These are phyloP conservation scores for Elsinoe australis DNA, from an alignment of 2,329 filamentous ascomycete genomes.

Conservation along the genomic window DNA sequence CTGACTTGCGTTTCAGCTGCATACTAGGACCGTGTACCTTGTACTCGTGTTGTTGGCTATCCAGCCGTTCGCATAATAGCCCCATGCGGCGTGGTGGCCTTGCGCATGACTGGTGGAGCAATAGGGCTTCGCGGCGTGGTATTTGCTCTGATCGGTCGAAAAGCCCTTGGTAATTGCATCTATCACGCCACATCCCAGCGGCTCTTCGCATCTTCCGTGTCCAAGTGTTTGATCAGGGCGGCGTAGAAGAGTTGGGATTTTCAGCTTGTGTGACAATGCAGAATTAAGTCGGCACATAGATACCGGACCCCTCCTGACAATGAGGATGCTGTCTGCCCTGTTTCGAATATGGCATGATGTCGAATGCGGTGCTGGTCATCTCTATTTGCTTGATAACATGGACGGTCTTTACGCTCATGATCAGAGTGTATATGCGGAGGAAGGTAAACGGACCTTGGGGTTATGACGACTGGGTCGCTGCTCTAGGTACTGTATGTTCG, in stretches of 20 bases:
- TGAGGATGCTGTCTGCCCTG: background rate
- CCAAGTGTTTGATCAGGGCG: no score
- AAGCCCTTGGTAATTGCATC: background rate
- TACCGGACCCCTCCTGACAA: background rate
- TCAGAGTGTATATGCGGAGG: slow-evolving; percentile 3
- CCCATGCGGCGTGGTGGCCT: slow-evolving; percentile 2
- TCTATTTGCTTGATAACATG: slow-evolving; percentile 10
- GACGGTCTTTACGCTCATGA: background rate
- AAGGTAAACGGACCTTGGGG: slow-evolving; percentile 11
- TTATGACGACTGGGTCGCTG: slow-evolving; percentile 5
- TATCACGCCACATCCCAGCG: slow-evolving; percentile 1
- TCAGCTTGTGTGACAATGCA: background rate
- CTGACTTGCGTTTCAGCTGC: background rate
- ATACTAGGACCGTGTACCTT: background rate
- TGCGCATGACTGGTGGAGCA: background rate
- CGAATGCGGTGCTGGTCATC: slow-evolving; percentile 6
- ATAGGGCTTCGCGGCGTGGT: background rate
- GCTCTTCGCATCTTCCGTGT: background rate
- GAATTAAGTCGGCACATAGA: background rate
- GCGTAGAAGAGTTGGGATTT: background rate
- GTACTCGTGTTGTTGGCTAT: background rate
- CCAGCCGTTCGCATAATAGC: background rate
- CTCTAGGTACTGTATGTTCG: background rate
- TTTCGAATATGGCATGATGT: background rate
- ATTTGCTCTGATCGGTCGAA: background rate